These are phyloP conservation scores for Colletotrichum sp. DNA, from an alignment of 2,329 filamentous ascomycete species.

Conservation along the genomic window DNA sequence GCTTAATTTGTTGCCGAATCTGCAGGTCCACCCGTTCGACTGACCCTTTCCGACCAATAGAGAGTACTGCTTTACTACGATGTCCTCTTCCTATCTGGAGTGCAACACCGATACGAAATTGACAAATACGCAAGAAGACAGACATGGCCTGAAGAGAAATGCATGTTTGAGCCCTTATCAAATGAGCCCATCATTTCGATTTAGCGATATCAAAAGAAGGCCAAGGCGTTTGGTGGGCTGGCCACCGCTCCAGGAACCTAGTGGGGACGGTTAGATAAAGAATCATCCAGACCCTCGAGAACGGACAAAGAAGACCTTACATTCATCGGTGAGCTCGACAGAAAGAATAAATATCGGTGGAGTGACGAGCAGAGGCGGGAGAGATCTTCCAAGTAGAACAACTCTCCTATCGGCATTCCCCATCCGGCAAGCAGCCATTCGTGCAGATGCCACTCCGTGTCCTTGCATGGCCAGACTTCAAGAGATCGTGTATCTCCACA, in stretches of 20 bases:
- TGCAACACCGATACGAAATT: not conserved
- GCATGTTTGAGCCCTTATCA: not conserved
- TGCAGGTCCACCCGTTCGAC: not conserved
- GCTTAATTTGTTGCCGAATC: not conserved
- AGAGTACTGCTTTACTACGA: not conserved
- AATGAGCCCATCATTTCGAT: not conserved
- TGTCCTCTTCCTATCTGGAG: not conserved
- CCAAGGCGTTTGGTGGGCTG: constrained; percentile 17
- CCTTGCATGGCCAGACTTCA: constrained; percentile 39
- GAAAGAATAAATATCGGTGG: constrained; percentile 18
- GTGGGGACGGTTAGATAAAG: not conserved
- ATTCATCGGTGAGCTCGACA: constrained; percentile 22
- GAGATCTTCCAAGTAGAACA: constrained; percentile 23
- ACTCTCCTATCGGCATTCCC: constrained; percentile 26
- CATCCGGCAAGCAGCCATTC: constrained; percentile 23
- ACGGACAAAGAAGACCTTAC: not conserved
- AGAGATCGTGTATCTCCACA: constrained; percentile 38
- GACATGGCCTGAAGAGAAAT: not conserved
- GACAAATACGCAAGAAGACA: not conserved
- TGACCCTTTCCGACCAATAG: not conserved
- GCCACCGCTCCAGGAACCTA: constrained; percentile 15
- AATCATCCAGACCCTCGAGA: not conserved
- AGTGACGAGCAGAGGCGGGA: not conserved
- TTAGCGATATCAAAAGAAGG: not conserved
- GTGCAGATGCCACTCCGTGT: constrained; percentile 25